Percentiles rank a stretch among this genome's conserved stretches.
Evolutionary conservation across 78 protist species (phyloP).

Genomic region (Dictyostelium brefeldianum): DNA sequence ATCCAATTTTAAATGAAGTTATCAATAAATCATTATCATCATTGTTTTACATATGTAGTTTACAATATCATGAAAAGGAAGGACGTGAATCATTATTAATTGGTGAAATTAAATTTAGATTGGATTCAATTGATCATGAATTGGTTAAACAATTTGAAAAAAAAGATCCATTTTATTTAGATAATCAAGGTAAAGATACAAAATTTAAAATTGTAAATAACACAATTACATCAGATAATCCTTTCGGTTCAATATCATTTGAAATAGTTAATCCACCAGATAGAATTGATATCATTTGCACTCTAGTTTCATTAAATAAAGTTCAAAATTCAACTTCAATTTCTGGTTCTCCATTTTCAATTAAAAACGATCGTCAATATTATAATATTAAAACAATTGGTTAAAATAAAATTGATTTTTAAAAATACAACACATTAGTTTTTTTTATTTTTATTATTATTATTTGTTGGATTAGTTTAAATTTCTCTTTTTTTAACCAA

Average conservation of each 20-base stretch:
- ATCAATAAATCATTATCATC: neutral
- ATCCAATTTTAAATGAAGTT: neutral
- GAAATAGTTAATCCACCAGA: neutral
- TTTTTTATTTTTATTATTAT: too few relatives aligned
- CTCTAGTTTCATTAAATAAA: neutral
- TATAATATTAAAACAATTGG: too few relatives aligned
- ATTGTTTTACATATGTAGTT: neutral
- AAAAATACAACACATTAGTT: too few relatives aligned
- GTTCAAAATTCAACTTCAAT: neutral
- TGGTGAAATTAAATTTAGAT: neutral
- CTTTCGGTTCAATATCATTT: neutral
- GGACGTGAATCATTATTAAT: neutral
- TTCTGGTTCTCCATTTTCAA: neutral
- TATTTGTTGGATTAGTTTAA: too few relatives aligned
- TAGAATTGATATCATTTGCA: neutral
- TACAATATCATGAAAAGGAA: neutral
- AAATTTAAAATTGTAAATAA: neutral
- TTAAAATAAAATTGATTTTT: too few relatives aligned
- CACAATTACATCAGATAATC: neutral
- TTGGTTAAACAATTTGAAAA: neutral
- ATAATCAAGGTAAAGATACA: neutral
- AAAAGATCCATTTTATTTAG: neutral
- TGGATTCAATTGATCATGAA: neutral
- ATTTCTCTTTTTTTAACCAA: too few relatives aligned
- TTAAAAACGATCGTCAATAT: neutral